Conservation (phyloP, 805 yeast genomes). For the Ascoidea tarda region DNA sequence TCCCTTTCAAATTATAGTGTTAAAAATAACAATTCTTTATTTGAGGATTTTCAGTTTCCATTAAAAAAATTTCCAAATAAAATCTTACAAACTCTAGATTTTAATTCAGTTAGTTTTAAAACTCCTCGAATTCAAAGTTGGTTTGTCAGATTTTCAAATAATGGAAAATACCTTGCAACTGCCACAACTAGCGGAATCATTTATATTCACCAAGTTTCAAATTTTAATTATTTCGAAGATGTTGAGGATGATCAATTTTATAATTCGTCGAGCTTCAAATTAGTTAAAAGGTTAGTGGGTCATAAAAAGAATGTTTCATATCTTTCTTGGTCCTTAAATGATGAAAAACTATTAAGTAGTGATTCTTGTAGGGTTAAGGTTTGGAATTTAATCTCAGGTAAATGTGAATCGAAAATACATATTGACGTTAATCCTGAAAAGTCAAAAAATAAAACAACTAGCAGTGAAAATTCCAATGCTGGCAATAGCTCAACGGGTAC, state of each 20-base stretch:
- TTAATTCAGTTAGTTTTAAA: too few species aligned
- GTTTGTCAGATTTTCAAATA: constrained; percentile 66
- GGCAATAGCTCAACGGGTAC: constrained; percentile 6
- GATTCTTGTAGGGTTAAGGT: constrained; percentile 59
- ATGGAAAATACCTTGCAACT: constrained; percentile 64
- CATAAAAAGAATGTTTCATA: constrained; percentile 45
- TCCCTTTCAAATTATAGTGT: constrained; percentile 4
- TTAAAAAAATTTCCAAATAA: constrained; percentile 30
- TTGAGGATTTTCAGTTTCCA: constrained; percentile 21
- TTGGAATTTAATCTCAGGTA: constrained; percentile 42
- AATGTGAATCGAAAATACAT: constrained; percentile 11
- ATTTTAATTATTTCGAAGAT: constrained; percentile 17
- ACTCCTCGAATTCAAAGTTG: constrained; percentile 69
- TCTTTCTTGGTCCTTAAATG: constrained; percentile 67
- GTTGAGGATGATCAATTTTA: not conserved
- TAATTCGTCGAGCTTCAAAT: constrained; percentile 18
- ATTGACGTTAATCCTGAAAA: constrained; percentile 11
- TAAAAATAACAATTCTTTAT: constrained; percentile 16
- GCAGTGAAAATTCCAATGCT: constrained; percentile 12
- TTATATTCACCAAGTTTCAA: constrained; percentile 47
- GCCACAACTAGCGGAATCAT: constrained; percentile 58
- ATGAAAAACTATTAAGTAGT: constrained; percentile 50
- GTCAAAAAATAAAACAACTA: constrained; percentile 4
- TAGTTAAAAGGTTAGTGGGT: constrained; percentile 24
- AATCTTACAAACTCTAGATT: constrained; percentile 26